Percentiles rank a stretch among this genome's conserved stretches.
These are phyloP conservation scores for Quercus aquifolioides DNA, from an alignment of 306 rosid species.

Conservation along the genomic window DNA sequence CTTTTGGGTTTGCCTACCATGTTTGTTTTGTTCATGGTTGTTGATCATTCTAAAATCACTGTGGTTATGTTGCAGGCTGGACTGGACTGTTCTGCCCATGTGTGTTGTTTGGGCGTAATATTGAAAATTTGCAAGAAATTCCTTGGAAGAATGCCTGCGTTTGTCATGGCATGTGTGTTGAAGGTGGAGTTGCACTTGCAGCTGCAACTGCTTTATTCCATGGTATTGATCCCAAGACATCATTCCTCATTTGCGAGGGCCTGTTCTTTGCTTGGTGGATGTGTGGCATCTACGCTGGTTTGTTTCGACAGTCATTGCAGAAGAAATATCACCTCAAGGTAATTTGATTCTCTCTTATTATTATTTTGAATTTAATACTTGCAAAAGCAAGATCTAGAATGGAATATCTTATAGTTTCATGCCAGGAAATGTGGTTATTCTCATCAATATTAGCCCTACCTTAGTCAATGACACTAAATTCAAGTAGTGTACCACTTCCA, in stretches of 20 bases:
- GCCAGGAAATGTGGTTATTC: neutral
- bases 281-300: constrained; percentile 78
- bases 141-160: constrained; percentile 61
- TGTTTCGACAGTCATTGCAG: constrained; percentile 63
- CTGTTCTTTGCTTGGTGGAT: constrained; percentile 75
- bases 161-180: constrained; percentile 66
- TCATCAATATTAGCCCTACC: neutral
- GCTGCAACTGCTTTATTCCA: constrained; percentile 41
- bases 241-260: constrained; percentile 59
- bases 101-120: constrained; percentile 64
- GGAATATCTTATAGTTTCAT: neutral
- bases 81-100: constrained; percentile 75
- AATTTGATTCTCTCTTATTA: neutral
- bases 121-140: constrained; percentile 50
- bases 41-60: neutral
- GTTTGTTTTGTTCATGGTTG: neutral
- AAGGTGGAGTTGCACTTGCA: constrained; percentile 64
- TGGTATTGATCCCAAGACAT: constrained; percentile 65
- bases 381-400: neutral
- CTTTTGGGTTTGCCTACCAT: neutral
- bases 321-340: constrained; percentile 71
- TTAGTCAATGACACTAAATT: too few species aligned
- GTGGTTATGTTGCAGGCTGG: constrained; percentile 43
- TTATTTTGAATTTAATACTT: neutral
- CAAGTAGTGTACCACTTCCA: neutral